Base-by-base conservation (phyloP, 1,284 basidiomycete genomes). In the Inonotus obliquus region DNA sequence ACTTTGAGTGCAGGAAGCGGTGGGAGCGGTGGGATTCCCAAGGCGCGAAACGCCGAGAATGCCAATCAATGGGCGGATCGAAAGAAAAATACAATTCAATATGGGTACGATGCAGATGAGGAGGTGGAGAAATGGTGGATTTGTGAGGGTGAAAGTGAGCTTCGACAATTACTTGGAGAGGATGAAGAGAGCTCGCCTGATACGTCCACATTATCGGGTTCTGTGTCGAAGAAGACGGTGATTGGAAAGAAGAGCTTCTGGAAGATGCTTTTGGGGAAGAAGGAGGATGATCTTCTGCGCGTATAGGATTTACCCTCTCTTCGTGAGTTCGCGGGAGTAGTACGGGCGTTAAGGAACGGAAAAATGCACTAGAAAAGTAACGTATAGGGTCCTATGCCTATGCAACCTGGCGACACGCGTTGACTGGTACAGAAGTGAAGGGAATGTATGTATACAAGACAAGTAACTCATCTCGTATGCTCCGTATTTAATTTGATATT, bases 31-130 rank as follows among this genome's bases (percentile, higher is more conserved):
- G 35, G 51, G 2, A 11, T 47, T 41, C 25, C 17, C n/a, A 13
- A 19, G 54, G 52, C 49, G 13, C 45, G 29, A 9, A 63, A 59
- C 29, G 61, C 56, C n/a, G 66, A 54, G 2, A 67, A 65, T 37
- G 60, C 55, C 35, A 67, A 67, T 45, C 66, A 67, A 49, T 67
- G 67, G 67, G 67, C 67, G 2, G 67, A 68, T 57, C 44, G 58
- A 32, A 57, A 47, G 57, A 68, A 68, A 54, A 68, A 65, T 48
- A 29, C 14, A 14, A 55, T 49, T 25, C 66, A 67, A 35, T 67
- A 61, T 54, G 58, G 60, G 54, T 65, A 66, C 38, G 65, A 66
- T 39, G 65, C 65, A 32, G 63, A 66, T n/a, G 57, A n/a, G 21
- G 65, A 13, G 2, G 65, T 38, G 1, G 58, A 64, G 3, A n/a